Base-by-base conservation (phyloP, 306 rosid species). In the Citrullus colocynthis region DNA sequence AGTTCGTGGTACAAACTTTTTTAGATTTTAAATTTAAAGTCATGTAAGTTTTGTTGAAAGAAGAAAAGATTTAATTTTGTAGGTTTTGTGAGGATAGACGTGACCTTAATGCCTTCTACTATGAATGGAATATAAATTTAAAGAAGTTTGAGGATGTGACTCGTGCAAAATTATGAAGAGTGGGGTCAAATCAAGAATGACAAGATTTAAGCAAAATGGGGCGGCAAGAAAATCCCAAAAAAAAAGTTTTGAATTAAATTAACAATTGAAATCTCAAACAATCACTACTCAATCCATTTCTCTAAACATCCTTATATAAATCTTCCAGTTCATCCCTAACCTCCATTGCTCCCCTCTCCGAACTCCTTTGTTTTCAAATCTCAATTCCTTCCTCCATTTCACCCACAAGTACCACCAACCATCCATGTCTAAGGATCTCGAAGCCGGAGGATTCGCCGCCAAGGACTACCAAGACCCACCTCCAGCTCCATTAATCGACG, bases 371-470 rank as follows among this genome's bases (percentile, higher is more conserved):
- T 1, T 37, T 65, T 37, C 73, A n/a, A n/a, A 9, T 42, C 1
- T 9, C 24, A 37, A 17, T 39, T 17, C 13, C 21, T 63, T 34
- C 42, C 44, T 36, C 44, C 20, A 14, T 32, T 62, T 34, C 13
- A 34, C 70, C 42, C 44, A 55, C 21, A 7, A 55, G 9, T 0
- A 14, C 4, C 44, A 11, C 12, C 9, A n/a, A 6, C 12, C 9
- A n/a, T 67, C 75, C 52, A 86, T 86, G 85, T 82, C 32, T 15
- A 81, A 81, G 78, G 87, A 67, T 20, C 48, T 42, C 4, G 74
- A 67, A 67, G 78, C 64, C 9, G 78, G 51, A 30, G 78, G 62
- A 6, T 70, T 70, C 57, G 24, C 74, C 6, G 52, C 44, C 8
- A 79, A 65, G 66, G 76, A 82, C 76, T 78, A 78, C 48, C 57